A percentile compares a stretch with the other conserved stretches of the same genome.
Conservation (phyloP, 2,329 filamentous ascomycete genomes). For the Trichoderma arundinaceum region DNA sequence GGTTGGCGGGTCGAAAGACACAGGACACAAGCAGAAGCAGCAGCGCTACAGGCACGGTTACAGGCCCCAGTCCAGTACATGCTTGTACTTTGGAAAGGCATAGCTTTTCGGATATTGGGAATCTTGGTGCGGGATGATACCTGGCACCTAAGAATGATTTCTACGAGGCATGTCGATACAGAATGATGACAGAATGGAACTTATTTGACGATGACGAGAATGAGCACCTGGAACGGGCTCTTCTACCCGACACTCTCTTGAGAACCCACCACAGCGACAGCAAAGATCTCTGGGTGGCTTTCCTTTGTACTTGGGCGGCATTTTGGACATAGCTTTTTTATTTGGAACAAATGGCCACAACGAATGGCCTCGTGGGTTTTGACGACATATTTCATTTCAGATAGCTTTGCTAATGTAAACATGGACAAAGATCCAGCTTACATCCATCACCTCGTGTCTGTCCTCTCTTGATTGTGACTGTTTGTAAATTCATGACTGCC, state of each 20-base stretch:
- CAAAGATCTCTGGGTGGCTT: slow-evolving; percentile 22
- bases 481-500: neutral
- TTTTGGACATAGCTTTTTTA: slow-evolving; percentile 27
- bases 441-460: slow-evolving; percentile 1
- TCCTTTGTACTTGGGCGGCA: slow-evolving; percentile 30
- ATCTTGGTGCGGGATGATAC: slow-evolving; percentile 29
- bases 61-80: slow-evolving; percentile 30
- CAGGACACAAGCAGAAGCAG: slow-evolving; percentile 28
- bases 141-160: slow-evolving; percentile 13
- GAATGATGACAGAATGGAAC: slow-evolving; percentile 29
- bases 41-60: slow-evolving; percentile 30
- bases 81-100: slow-evolving; percentile 30
- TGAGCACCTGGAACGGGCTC: slow-evolving; percentile 26
- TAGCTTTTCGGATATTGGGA: slow-evolving; percentile 30
- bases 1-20: slow-evolving; percentile 27
- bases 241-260: slow-evolving; percentile 28
- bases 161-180: slow-evolving; percentile 28
- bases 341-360: slow-evolving; percentile 23
- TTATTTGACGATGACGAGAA: slow-evolving; percentile 26
- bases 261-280: slow-evolving; percentile 27
- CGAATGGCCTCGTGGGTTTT: slow-evolving; percentile 26
- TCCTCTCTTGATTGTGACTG: neutral
- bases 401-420: slow-evolving; percentile 25
- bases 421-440: slow-evolving; percentile 22
- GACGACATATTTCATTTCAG: slow-evolving; percentile 28